Conservation (phyloP, 1,284 basidiomycete genomes). For the Cryptococcus floricola region DNA sequence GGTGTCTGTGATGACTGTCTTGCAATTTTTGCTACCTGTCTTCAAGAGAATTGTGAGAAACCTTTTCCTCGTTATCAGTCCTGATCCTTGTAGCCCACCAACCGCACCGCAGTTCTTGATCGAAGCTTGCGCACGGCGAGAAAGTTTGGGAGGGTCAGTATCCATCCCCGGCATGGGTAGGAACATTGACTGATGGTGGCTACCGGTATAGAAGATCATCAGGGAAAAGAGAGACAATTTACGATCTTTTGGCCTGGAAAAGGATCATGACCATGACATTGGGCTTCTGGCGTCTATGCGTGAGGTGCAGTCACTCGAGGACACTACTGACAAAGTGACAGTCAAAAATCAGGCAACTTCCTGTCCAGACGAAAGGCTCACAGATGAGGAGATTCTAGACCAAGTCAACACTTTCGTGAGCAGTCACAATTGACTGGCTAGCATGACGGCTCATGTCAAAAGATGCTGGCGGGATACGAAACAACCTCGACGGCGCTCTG, state of each 20-base stretch:
- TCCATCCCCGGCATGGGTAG: background rate
- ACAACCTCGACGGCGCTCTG: slow-evolving; percentile 67
- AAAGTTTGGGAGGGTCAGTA: slow-evolving; percentile 54
- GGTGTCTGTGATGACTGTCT: slow-evolving; percentile 56
- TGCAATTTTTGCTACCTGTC: slow-evolving; percentile 63
- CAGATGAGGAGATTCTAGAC: slow-evolving; percentile 62
- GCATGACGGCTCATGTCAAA: background rate
- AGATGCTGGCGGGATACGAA: slow-evolving; percentile 62
- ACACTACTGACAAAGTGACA: slow-evolving; percentile 20
- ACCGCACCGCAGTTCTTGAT: slow-evolving; percentile 45
- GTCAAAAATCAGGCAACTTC: slow-evolving; percentile 61
- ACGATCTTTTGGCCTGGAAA: slow-evolving; percentile 37
- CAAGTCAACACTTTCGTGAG: slow-evolving; percentile 72
- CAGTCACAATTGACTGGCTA: background rate
- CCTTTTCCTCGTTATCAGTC: slow-evolving; percentile 1
- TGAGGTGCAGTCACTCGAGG: slow-evolving; percentile 34
- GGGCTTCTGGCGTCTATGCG: slow-evolving; percentile 53
- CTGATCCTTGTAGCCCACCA: slow-evolving; percentile 22
- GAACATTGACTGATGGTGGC: background rate
- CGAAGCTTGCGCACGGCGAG: slow-evolving; percentile 54
- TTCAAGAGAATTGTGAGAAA: slow-evolving; percentile 57
- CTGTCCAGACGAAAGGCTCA: slow-evolving; percentile 58
- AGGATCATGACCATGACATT: slow-evolving; percentile 52
- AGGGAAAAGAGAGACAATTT: slow-evolving; percentile 52
- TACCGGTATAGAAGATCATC: slow-evolving; percentile 51